phyloP scores from a whole-genome alignment of 495 filamentous ascomycete species.

The Penicillium robsamsonii region DNA sequence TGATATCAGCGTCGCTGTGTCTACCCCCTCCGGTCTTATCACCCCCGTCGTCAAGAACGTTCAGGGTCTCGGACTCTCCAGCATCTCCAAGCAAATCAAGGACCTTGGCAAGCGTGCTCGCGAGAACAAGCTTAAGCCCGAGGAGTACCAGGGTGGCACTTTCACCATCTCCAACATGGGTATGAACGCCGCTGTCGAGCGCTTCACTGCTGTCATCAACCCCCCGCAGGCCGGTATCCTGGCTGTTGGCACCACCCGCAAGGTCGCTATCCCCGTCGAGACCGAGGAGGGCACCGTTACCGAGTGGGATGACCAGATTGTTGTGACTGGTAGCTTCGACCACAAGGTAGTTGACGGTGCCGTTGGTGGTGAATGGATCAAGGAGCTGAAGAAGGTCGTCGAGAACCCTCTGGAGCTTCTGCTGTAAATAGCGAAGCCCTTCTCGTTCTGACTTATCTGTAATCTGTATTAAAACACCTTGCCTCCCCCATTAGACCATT shows the following conservation, averaged over 20 bases:
- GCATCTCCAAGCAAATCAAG: conserved; percentile 86
- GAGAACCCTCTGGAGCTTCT: conserved; percentile 96
- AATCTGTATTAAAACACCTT: conserved; percentile 49
- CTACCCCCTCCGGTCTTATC: conserved; percentile 92
- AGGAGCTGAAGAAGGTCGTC: conserved; percentile 93
- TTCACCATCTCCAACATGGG: conserved; percentile 99
- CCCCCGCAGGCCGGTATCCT: conserved; percentile 96
- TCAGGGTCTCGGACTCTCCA: conserved; percentile 75
- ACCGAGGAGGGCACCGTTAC: conserved; percentile 76
- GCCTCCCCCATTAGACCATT: conserved; percentile 28
- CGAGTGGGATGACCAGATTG: conserved; percentile 96
- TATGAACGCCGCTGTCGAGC: conserved; percentile 95
- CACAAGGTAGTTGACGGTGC: conserved; percentile 94
- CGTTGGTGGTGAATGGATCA: conserved; percentile 95
- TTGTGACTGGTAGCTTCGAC: conserved; percentile 92
- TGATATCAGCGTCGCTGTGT: conserved; percentile 91
- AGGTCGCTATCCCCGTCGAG: conserved; percentile 87
- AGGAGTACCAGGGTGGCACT: conserved; percentile 98
- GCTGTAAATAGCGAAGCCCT: conserved; percentile 55
- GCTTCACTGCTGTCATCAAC: conserved; percentile 99
- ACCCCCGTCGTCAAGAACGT: conserved; percentile 94
- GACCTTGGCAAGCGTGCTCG: conserved; percentile 93
- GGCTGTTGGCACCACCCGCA: conserved; percentile 89
- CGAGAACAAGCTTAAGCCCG: conserved; percentile 98
- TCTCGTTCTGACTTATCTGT: conserved; percentile 17